Evolutionary conservation across 164 flowering plant species (phyloP), one percentile per base, ranked within the genome.

Genomic region (Stephania cephalantha): DNA sequence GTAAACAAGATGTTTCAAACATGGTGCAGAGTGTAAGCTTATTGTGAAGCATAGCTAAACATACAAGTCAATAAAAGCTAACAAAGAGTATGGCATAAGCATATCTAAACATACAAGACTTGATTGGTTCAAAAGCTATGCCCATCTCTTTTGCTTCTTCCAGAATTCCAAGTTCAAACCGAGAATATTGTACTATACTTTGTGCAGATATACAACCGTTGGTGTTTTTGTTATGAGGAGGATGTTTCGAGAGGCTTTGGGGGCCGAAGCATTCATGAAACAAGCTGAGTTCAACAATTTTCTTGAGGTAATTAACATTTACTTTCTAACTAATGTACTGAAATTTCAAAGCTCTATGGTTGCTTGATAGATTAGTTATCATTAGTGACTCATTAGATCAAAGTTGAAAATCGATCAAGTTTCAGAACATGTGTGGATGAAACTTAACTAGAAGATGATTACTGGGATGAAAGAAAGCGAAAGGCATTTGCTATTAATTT

Each of bases 161-260:
- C 13, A 30, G 6, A 48, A 71, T 50, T 71, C 35, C 29, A 46
- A 29, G 31, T n/a, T 67, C 46, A 55, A 70, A 52, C 46, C 10
- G 17, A 68, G 25, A 25, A 25, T 25, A 25, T 25, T 25, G 25
- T 25, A 25, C 25, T 25, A 25, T 25, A 25, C 25, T 10, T 70
- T 80, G 30, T 85, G 76, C 85, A 95, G 97, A 80, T 95, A 92
- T 78, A 93, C 97, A 77, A 98, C 98, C 81, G 98, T 93, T 82
- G 99, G 99, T 81, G 92, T 92, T 73, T 95, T 91, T 88, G 99
- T 95, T 73, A 92, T 95, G 81, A 96, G 97, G 65, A 80, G 89
- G 69, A 92, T 83, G 86, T 92, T 95, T 80, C 84, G 85, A 31
- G 94, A 91, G 80, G 90, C 97, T 45, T 93, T 98, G 98, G 98